Conservation (phyloP, 495 filamentous ascomycete species). For the Aspergillus heteromorphus region DNA sequence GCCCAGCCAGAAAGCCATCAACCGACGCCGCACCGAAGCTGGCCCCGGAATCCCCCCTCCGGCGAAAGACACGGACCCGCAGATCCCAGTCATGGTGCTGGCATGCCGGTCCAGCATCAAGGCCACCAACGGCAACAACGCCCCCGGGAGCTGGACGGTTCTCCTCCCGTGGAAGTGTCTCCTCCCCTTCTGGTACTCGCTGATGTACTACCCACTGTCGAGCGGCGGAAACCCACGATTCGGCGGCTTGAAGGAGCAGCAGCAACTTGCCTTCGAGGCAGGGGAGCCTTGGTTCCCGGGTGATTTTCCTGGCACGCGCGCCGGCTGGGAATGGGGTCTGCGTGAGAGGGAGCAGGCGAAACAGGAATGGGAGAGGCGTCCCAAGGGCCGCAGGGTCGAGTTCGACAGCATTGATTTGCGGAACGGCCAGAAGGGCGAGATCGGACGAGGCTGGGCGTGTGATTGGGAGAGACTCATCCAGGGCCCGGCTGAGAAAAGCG, state of each 20-base stretch:
- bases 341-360: conserved; percentile 57
- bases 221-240: conserved; percentile 74
- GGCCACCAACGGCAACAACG: conserved; percentile 35
- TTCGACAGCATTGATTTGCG: conserved; percentile 75
- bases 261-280: conserved; percentile 81
- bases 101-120: conserved; percentile 46
- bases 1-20: conserved; percentile 78
- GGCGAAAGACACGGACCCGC: conserved; percentile 62
- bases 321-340: conserved; percentile 72
- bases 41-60: conserved; percentile 58
- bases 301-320: conserved; percentile 77
- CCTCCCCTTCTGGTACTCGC: conserved; percentile 73
- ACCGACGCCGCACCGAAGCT: conserved; percentile 69
- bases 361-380: conserved; percentile 68
- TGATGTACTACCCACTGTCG: conserved; percentile 82
- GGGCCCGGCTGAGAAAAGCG: conserved; percentile 6
- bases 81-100: conserved; percentile 73
- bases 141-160: conserved; percentile 74
- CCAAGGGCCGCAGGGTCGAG: conserved; percentile 73
- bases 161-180: conserved; percentile 92
- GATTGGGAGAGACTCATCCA: conserved; percentile 71
- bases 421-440: conserved; percentile 69
- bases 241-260: conserved; percentile 72
- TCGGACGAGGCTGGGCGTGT: conserved; percentile 80
- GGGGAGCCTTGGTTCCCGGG: conserved; percentile 78